phyloP scores from a whole-genome alignment of 108 stramenopile species.

The Pseudonitzschia multistriata region DNA sequence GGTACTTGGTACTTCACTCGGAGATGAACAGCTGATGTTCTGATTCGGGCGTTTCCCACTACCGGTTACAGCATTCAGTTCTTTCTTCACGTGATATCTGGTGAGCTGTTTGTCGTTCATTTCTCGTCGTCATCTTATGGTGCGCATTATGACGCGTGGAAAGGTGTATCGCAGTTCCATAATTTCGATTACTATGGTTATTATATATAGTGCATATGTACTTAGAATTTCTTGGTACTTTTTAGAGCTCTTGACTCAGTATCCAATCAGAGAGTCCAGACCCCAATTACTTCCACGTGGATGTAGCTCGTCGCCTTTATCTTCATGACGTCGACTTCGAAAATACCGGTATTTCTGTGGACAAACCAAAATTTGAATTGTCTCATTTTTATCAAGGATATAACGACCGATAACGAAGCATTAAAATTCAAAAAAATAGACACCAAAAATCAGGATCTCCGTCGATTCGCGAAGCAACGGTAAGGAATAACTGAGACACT shows the following conservation, averaged over 20 bases:
- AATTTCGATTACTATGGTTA: too few relatives aligned
- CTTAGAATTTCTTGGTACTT: too few relatives aligned
- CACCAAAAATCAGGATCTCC: too few relatives aligned
- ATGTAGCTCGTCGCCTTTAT: not conserved
- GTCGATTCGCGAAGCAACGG: too few relatives aligned
- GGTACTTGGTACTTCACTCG: too few relatives aligned
- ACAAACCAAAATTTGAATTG: not conserved
- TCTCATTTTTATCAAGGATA: not conserved
- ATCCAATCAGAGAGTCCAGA: too few relatives aligned
- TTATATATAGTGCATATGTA: too few relatives aligned
- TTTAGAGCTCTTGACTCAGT: too few relatives aligned
- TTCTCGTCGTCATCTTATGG: not conserved
- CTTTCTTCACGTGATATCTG: not conserved
- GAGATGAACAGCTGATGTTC: conserved; percentile 1
- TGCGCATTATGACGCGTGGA: conserved; percentile 4
- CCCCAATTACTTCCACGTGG: not conserved
- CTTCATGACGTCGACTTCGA: not conserved
- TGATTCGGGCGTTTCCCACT: not conserved
- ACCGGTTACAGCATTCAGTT: too few relatives aligned
- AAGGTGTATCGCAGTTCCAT: not conserved
- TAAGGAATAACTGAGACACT: too few relatives aligned
- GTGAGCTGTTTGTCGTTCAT: conserved; percentile 1
- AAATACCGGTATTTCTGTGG: not conserved
- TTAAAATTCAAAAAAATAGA: too few relatives aligned
- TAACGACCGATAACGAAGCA: too few relatives aligned